These are phyloP conservation scores for Silene conica DNA, from an alignment of 148 eudicot genomes.

Conservation along the genomic window DNA sequence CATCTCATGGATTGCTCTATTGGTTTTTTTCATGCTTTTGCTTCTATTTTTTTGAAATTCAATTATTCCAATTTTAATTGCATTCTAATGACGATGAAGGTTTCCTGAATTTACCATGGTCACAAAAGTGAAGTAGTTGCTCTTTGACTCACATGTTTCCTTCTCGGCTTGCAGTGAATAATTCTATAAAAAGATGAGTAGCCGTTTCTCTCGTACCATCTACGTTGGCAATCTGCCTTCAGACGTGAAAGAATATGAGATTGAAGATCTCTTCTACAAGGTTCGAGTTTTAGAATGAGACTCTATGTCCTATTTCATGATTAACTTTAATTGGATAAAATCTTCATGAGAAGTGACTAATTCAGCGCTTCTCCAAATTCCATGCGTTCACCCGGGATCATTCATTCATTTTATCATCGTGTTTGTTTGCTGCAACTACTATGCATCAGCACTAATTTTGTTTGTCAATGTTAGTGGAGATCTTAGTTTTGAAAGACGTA, in stretches of 20 bases:
- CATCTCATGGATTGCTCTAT: conserved; percentile 86
- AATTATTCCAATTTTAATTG: conserved; percentile 32
- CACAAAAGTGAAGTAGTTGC: background rate
- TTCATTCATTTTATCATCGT: background rate
- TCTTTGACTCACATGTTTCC: background rate
- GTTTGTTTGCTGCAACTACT: background rate
- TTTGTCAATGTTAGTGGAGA: background rate
- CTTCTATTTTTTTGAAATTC: conserved; percentile 27
- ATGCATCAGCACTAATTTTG: background rate
- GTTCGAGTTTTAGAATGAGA: conserved; percentile 34
- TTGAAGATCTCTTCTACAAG: conserved; percentile 96
- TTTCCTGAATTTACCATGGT: background rate
- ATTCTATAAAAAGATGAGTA: conserved; percentile 53
- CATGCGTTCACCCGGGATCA: background rate
- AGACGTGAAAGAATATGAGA: conserved; percentile 77
- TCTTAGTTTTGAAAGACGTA: too few species aligned
- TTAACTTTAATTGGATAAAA: background rate
- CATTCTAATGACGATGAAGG: conserved; percentile 21
- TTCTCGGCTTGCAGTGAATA: conserved; percentile 37
- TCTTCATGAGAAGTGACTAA: background rate
- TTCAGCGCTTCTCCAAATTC: conserved; percentile 4
- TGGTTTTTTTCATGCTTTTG: conserved; percentile 82
- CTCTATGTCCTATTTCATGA: background rate
- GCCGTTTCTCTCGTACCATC: conserved; percentile 87
- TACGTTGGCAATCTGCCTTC: conserved; percentile 97